Percentiles rank a stretch among this genome's conserved stretches.
phyloP scores from a whole-genome alignment of 2,329 filamentous ascomycete species.

The Calonectria hongkongensis region DNA sequence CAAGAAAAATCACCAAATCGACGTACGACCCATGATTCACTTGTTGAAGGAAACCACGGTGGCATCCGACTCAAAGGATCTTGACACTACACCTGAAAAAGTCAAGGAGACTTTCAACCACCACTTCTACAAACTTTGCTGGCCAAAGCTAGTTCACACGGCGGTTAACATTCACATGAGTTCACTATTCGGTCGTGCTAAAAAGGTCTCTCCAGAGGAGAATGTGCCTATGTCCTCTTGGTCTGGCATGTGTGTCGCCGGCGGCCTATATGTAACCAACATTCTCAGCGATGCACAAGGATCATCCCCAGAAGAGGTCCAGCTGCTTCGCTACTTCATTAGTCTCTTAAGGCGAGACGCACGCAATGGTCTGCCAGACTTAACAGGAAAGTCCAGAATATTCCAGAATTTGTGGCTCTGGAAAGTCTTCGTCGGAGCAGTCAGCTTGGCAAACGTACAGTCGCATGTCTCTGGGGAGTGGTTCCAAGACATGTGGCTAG shows the following conservation, averaged over 20 bases:
- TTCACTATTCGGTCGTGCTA: neutral
- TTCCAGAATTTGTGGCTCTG: constrained; percentile 15
- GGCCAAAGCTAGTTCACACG: neutral
- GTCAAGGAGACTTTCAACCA: neutral
- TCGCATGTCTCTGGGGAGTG: neutral
- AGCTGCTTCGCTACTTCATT: neutral
- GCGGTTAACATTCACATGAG: constrained; percentile 1
- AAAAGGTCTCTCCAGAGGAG: neutral
- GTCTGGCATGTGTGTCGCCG: neutral
- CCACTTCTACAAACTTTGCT: neutral
- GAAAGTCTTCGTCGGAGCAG: constrained; percentile 6
- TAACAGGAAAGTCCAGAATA: neutral
- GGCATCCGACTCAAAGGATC: too few relatives aligned
- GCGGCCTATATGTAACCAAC: constrained; percentile 6
- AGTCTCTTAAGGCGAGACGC: neutral
- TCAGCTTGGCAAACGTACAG: neutral
- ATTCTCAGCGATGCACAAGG: constrained; percentile 3
- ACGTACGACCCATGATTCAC: neutral
- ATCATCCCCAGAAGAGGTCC: neutral
- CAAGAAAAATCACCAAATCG: neutral
- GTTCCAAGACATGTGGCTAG: neutral
- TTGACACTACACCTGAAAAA: neutral
- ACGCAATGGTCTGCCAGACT: neutral
- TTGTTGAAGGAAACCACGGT: neutral
- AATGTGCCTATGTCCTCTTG: constrained; percentile 2